phyloP scores from a whole-genome alignment of 257 asterid genomes.

The Gentiana macrophylla region DNA sequence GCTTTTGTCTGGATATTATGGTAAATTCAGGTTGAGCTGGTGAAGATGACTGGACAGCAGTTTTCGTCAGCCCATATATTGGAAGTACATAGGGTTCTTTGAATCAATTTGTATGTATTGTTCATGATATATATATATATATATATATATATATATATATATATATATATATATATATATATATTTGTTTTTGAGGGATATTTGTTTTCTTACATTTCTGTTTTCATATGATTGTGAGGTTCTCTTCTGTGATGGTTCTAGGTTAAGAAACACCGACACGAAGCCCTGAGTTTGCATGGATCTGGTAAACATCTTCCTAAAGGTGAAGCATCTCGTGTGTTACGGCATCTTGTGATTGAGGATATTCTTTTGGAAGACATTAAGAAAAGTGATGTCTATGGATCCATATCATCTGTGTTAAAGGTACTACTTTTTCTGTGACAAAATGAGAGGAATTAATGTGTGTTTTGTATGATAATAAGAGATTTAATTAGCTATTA shows the following conservation, averaged over 20 bases:
- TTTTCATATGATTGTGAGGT: slow-evolving; percentile 12
- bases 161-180: no score
- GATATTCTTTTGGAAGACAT: slow-evolving; percentile 82
- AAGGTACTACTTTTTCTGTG: slow-evolving; percentile 38
- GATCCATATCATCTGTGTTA: slow-evolving; percentile 73
- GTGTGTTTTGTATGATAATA: slow-evolving; percentile 5
- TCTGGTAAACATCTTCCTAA: slow-evolving; percentile 85
- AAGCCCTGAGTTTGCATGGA: slow-evolving; percentile 73
- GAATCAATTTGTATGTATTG: slow-evolving; percentile 79
- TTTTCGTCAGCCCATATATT: slow-evolving; percentile 79
- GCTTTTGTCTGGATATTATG: neutral
- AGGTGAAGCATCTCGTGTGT: slow-evolving; percentile 88
- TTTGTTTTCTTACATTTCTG: slow-evolving; percentile 15
- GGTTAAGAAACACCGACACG: slow-evolving; percentile 95
- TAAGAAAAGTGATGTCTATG: slow-evolving; percentile 73
- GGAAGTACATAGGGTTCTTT: slow-evolving; percentile 96
- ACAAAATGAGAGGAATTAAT: slow-evolving; percentile 6
- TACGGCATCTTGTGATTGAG: slow-evolving; percentile 82
- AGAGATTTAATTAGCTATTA: neutral
- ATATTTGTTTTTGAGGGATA: no score
- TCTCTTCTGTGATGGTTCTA: slow-evolving; percentile 18
- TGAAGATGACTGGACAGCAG: slow-evolving; percentile 63
- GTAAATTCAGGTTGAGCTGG: slow-evolving; percentile 65
- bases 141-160: no score
- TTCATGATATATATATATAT: no score